These are phyloP conservation scores for Zangia roseola DNA, from an alignment of 768 basidiomycete genomes.

Conservation along the genomic window DNA sequence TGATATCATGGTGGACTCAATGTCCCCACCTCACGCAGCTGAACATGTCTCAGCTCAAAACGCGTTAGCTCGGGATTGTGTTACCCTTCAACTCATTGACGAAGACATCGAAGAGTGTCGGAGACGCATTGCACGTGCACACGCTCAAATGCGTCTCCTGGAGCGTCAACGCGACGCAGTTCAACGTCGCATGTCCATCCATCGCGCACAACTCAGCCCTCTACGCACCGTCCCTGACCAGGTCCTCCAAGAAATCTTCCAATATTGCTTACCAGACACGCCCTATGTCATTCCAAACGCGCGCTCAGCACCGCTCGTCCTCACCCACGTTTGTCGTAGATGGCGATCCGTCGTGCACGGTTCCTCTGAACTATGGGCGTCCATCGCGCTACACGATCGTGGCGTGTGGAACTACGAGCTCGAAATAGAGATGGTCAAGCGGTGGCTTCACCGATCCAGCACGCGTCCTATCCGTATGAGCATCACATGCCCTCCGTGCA, in stretches of 20 bases:
- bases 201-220: slow-evolving; percentile 30
- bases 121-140: slow-evolving; percentile 9
- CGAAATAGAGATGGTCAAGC: slow-evolving; percentile 24
- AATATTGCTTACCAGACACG: slow-evolving; percentile 23
- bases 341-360: slow-evolving; percentile 30
- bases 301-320: slow-evolving; percentile 29
- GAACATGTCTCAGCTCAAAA: slow-evolving; percentile 18
- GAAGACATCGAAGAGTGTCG: slow-evolving; percentile 20
- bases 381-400: slow-evolving; percentile 26
- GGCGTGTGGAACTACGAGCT: slow-evolving; percentile 30
- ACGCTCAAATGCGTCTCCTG: slow-evolving; percentile 17
- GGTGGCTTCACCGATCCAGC: slow-evolving; percentile 21
- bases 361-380: slow-evolving; percentile 34
- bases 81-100: slow-evolving; percentile 14
- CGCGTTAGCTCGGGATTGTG: slow-evolving; percentile 18
- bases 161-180: slow-evolving; percentile 18
- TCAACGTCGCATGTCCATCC: slow-evolving; percentile 15
- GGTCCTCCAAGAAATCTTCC: slow-evolving; percentile 33
- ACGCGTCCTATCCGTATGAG: slow-evolving; percentile 25
- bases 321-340: slow-evolving; percentile 33
- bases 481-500: slow-evolving; percentile 15
- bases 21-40: slow-evolving; percentile 18
- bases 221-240: slow-evolving; percentile 31
- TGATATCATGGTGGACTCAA: slow-evolving; percentile 19
- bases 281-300: slow-evolving; percentile 22